Evolutionary conservation across 208 protist species (phyloP), one percentile per base, ranked within the genome.

Genomic region (Wallacemonas sp.): DNA sequence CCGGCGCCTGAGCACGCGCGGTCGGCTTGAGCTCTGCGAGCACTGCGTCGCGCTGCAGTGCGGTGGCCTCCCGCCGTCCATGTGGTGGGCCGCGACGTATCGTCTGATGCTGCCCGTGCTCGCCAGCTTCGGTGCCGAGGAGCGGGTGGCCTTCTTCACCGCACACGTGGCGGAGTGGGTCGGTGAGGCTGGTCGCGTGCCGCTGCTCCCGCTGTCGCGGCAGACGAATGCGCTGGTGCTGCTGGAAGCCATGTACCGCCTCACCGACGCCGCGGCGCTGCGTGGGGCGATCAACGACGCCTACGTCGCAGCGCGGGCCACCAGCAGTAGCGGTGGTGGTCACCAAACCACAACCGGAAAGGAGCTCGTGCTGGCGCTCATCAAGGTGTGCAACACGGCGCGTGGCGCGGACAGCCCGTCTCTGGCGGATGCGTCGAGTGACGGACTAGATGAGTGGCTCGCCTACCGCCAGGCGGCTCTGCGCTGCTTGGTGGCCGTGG

Each of bases 361-460:
- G 17, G 92, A 97, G 68, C 63, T 98, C 0, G 94, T 85, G 1
- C 57, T 80, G 14, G 75, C 73, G 27, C 47, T 97, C 12, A 94
- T 97, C 68, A 74, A 92, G 48, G 58, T 76, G 21, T 83, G 82
- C 11, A 57, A 69, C 69, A 29, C 63, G 46, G 69, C 71, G 17
- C 63, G 73, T 55, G 23, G 48, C 29, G 41, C 43, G 16, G 24
- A 36, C 9, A 3, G 2, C 26, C 43, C 30, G 3, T 8, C 43
- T 12, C n/a, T 9, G 17, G 5, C n/a, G 41, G 19, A 9, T 1
- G 47, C 23, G 27, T 30, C 23, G 23, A 30, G 24, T 29, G 36
- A 39, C 23, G 46, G 24, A 41, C 39, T 11, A 8, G 71, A 74
- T 46, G 72, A 70, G 12, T 54, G 57, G 43, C 39, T 85, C 0